These are phyloP conservation scores for Oryza nivara DNA, from an alignment of 176 grass and related monocot genomes.

Conservation along the genomic window DNA sequence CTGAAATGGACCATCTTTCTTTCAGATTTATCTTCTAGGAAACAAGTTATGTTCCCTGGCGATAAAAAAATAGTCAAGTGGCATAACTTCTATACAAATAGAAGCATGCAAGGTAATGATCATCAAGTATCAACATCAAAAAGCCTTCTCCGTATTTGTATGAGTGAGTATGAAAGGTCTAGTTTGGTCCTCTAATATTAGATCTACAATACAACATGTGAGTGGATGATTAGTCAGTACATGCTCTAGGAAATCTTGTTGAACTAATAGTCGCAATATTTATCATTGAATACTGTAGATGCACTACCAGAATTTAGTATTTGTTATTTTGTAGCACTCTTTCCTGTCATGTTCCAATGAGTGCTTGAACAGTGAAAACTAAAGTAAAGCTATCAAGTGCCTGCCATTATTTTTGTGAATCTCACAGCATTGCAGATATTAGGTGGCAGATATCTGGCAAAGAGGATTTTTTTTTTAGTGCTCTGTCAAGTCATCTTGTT, in stretches of 20 bases:
- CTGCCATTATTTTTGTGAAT: constrained; percentile 9
- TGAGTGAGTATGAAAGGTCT: background rate
- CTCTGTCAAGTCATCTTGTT: constrained; percentile 45
- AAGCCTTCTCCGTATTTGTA: constrained; percentile 15
- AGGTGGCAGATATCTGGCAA: constrained; percentile 31
- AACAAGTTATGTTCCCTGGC: too few species aligned
- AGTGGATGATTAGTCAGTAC: background rate
- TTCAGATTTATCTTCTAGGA: background rate
- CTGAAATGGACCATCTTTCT: background rate
- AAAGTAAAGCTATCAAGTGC: constrained; percentile 35
- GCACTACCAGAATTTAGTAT: background rate
- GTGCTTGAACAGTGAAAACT: constrained; percentile 26
- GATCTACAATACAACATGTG: background rate
- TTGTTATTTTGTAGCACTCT: constrained; percentile 25
- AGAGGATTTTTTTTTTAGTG: constrained; percentile 36
- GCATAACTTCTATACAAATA: too few species aligned
- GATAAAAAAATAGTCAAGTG: too few species aligned
- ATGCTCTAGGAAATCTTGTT: background rate
- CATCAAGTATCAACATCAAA: too few species aligned
- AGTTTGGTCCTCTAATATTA: background rate
- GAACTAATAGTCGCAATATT: constrained; percentile 21
- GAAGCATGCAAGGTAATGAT: too few species aligned
- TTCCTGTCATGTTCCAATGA: constrained; percentile 14
- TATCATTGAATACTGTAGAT: background rate
- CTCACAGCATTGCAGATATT: constrained; percentile 21